phyloP scores from a whole-genome alignment of 2,329 filamentous ascomycete genomes.

The Paraphoma chrysanthemicola region DNA sequence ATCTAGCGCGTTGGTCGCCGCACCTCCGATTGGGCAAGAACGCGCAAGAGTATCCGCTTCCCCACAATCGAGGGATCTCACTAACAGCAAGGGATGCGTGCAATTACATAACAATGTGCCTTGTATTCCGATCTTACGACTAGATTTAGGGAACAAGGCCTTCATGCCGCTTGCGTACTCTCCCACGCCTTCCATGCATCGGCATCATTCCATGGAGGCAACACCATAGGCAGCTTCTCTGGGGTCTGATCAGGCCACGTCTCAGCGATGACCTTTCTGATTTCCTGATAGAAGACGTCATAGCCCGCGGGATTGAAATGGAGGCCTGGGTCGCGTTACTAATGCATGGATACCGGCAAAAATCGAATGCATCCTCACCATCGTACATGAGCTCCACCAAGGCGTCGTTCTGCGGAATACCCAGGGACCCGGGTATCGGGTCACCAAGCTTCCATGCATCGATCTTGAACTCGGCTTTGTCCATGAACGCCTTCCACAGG shows the following conservation, averaged over 20 bases:
- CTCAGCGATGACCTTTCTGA: conserved; percentile 59
- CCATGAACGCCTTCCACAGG: conserved; percentile 80
- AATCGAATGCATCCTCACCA: conserved; percentile 51
- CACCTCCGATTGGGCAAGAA: conserved; percentile 1
- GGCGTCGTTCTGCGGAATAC: conserved; percentile 64
- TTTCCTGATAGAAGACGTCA: conserved; percentile 60
- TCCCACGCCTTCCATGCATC: conserved; percentile 41
- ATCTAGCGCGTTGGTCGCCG: not conserved
- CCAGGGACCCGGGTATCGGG: conserved; percentile 62
- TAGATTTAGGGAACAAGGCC: not conserved
- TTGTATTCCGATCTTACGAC: not conserved
- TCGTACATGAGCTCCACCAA: conserved; percentile 62
- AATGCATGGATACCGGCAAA: not conserved
- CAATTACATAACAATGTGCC: not conserved
- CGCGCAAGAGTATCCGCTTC: conserved; percentile 1
- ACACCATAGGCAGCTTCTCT: conserved; percentile 58
- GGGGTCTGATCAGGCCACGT: conserved; percentile 64
- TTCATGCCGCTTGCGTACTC: conserved; percentile 5
- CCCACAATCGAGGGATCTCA: not conserved
- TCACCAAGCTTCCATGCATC: conserved; percentile 50
- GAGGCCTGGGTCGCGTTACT: conserved; percentile 52
- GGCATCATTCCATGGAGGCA: conserved; percentile 61
- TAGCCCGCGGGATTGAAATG: conserved; percentile 67
- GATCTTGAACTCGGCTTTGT: conserved; percentile 60
- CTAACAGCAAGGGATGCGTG: not conserved